A percentile compares a stretch with the other conserved stretches of the same genome.
phyloP scores from a whole-genome alignment of 305 asterid species.

The Fraxinus xanthoxyloides region DNA sequence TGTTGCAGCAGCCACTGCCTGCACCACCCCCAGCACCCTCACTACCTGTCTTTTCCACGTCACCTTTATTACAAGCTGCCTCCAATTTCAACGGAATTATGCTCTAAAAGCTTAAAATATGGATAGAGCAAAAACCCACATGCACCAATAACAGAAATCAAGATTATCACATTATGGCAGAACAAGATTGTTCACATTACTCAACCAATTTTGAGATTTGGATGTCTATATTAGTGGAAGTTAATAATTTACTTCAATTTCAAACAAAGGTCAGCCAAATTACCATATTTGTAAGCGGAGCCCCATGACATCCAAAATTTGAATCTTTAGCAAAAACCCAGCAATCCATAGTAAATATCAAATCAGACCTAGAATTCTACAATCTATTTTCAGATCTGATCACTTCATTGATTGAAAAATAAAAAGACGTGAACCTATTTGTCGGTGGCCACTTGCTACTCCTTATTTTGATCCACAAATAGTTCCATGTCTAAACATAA shows the following conservation, averaged over 20 bases:
- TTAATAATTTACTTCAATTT: slow-evolving; percentile 60
- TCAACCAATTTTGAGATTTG: slow-evolving; percentile 34
- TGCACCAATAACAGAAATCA: slow-evolving; percentile 68
- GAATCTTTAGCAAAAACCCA: slow-evolving; percentile 27
- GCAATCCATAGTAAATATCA: slow-evolving; percentile 23
- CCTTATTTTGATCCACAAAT: neutral
- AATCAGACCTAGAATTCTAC: slow-evolving; percentile 28
- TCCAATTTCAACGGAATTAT: slow-evolving; percentile 37
- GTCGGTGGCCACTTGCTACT: slow-evolving; percentile 25
- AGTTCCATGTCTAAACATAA: neutral
- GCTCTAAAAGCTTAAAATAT: slow-evolving; percentile 35
- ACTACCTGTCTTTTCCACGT: too few relatives aligned
- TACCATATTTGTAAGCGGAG: slow-evolving; percentile 46
- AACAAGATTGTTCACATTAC: slow-evolving; percentile 61
- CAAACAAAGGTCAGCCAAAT: slow-evolving; percentile 40
- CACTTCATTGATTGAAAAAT: slow-evolving; percentile 18
- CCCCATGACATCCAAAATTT: slow-evolving; percentile 17
- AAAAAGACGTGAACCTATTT: slow-evolving; percentile 22
- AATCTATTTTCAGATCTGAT: slow-evolving; percentile 21
- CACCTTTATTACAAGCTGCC: neutral
- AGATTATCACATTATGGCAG: slow-evolving; percentile 57
- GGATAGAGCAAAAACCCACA: slow-evolving; percentile 69
- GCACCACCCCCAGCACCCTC: too few relatives aligned
- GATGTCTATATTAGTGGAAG: slow-evolving; percentile 29
- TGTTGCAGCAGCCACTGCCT: too few relatives aligned